Base-by-base conservation (phyloP, 148 eudicot species). In the Chenopodium quinoa region DNA sequence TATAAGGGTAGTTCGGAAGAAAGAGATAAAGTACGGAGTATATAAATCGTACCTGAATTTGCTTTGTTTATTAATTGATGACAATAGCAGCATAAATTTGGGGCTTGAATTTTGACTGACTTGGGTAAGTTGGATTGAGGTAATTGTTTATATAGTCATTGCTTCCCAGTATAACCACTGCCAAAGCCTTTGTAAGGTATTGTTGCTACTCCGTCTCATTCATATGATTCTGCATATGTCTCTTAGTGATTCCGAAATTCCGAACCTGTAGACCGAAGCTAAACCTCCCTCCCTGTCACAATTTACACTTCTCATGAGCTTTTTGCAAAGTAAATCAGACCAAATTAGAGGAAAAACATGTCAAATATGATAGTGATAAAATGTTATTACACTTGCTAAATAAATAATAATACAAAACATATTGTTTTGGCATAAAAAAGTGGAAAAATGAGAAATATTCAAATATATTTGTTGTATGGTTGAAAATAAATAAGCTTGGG, bases 111-210 rank as follows among this genome's bases (percentile, higher is more conserved):
- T 85, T 71, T 70, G 79, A 79, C 73, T 91, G 85, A 27, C 85
- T 86, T 13, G 87, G 54, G 76, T 91, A 90, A 22, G 87, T 71
- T 20, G 88, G 88, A 70, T 76, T 78, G 13, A 87, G 81, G 67
- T 87, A 85, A 71, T 93, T 93, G 79, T 93, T 93, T 69, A 93
- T 79, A 84, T 93, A 93, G 86, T 94, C 98, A 77, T 94, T 94
- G 87, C 95, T 93, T 10, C 98, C 98, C 4, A 89, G 83, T 4
- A 87, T 81, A 76, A 94, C 81, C 58, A 93, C 83, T 20, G 75
- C 92, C 20, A 93, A 86, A 34, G 94, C 83, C 81, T 88, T 90
- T 2, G 81, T 79, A 71, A 93, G 82, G 75, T 89, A 84, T 34
- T 75, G 81, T 17, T 71, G 78, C 69, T 89, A 70, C 3, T 91